Base-by-base conservation (phyloP, 495 filamentous ascomycete genomes). In the Talaromyces thailandensis region DNA sequence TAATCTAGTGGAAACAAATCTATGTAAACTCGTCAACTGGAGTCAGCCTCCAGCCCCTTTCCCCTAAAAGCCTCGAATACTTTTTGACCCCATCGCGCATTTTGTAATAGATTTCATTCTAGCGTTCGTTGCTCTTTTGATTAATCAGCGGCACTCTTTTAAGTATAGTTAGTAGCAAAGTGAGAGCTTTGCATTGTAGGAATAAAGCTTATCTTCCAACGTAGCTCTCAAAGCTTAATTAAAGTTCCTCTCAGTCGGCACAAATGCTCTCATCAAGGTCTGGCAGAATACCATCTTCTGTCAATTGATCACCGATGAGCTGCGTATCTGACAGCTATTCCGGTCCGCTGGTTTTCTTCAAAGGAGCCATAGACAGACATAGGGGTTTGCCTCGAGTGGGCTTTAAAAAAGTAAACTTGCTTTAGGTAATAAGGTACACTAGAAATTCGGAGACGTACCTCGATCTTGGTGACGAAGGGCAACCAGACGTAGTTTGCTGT, bases 391-490 rank as follows among this genome's bases (percentile, higher is more conserved):
- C 82, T 26, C 70, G 76, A 0, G 86, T n/a, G 85, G 1, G 71
- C 79, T n/a, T 69, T 64, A 23, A 37, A 45, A 0, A 70, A 53
- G 0, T 78, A 81, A 0, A 85, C 86, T 0, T 61, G 31, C 0
- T 75, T 79, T 4, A 66, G 64, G 2, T 51, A 59, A 69, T 89
- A 88, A 0, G 71, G 50, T 12, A 86, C 45, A 0, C 69, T 69
- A 4, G 71, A 76, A 60, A 86, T 78, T 24, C 86, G 84, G 7
- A 89, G 74, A 1, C 84, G 84, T 25, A 81, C 73, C 65, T 89
- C 86, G 59, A 88, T 78, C 69, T 88, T 89, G 37, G 67, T 83
- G 56, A 85, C 84, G 65, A 86, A 88, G 21, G 86, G 85, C 0
- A 86, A 88, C 83, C 83, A 86, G 61, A 78, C 75, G 65, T 87